Percentiles rank a stretch among this genome's conserved stretches.
phyloP scores from a whole-genome alignment of 805 yeast genomes.

The Teunomyces aglyptinius region DNA sequence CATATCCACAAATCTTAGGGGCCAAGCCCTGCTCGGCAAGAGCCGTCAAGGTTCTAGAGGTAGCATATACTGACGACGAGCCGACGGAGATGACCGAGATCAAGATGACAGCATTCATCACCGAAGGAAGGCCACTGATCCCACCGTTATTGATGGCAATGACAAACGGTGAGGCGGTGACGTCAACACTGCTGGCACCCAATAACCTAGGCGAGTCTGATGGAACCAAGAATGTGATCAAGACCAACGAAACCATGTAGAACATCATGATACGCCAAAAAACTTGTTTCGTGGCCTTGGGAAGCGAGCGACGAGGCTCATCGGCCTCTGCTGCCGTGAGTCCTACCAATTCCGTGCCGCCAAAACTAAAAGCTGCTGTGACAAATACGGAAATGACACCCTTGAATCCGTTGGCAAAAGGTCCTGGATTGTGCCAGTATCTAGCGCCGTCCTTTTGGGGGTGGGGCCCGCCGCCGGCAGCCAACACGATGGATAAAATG shows the following conservation, averaged over 20 bases:
- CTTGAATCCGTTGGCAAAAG: slow-evolving; percentile 47
- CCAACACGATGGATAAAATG: slow-evolving; percentile 45
- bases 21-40: slow-evolving; percentile 63
- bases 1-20: slow-evolving; percentile 56
- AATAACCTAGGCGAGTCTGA: slow-evolving; percentile 26
- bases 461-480: slow-evolving; percentile 54
- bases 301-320: slow-evolving; percentile 36
- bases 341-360: slow-evolving; percentile 42
- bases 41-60: slow-evolving; percentile 64
- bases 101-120: slow-evolving; percentile 67
- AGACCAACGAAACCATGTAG: slow-evolving; percentile 29
- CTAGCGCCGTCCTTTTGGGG: slow-evolving; percentile 49
- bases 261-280: slow-evolving; percentile 42
- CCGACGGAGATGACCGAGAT: slow-evolving; percentile 70
- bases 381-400: slow-evolving; percentile 40
- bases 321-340: slow-evolving; percentile 43
- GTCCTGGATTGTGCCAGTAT: slow-evolving; percentile 56
- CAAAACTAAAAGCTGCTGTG: slow-evolving; percentile 42
- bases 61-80: slow-evolving; percentile 67
- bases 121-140: slow-evolving; percentile 59
- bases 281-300: slow-evolving; percentile 42
- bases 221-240: slow-evolving; percentile 27
- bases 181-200: slow-evolving; percentile 49
- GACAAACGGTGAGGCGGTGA: slow-evolving; percentile 75
- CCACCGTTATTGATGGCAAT: slow-evolving; percentile 67